Conservation (phyloP, 305 asterid species). For the Fraxinus nigra region DNA sequence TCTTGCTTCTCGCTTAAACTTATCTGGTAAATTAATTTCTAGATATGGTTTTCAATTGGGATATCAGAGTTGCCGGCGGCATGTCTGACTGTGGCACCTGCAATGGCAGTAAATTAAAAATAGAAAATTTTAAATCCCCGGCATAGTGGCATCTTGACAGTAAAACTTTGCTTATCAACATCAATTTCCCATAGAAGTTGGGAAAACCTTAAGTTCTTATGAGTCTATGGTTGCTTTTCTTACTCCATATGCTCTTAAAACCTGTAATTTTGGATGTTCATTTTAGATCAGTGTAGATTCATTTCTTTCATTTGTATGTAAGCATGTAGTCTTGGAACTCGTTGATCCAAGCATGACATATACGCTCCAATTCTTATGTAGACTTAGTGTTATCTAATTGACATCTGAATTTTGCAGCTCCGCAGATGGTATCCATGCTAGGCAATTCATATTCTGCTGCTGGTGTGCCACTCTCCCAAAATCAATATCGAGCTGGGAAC, state of each 20-base stretch:
- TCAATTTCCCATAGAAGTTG: slow-evolving; percentile 3
- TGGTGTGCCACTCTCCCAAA: slow-evolving; percentile 39
- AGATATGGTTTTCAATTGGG: neutral
- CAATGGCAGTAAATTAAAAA: neutral
- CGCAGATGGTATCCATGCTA: slow-evolving; percentile 76
- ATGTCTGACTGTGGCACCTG: neutral
- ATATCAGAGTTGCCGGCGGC: neutral
- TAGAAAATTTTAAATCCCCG: neutral
- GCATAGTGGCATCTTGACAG: slow-evolving; percentile 5
- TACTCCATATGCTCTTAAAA: neutral
- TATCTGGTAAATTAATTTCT: slow-evolving; percentile 46
- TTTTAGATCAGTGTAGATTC: neutral
- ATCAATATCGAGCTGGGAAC: neutral
- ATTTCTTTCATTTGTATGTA: neutral
- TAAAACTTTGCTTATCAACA: neutral
- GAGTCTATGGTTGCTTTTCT: neutral
- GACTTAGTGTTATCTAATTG: slow-evolving; percentile 23
- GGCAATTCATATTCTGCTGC: slow-evolving; percentile 65
- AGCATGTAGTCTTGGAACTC: neutral
- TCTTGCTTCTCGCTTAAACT: slow-evolving; percentile 70
- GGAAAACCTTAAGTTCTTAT: neutral
- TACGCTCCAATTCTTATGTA: slow-evolving; percentile 11
- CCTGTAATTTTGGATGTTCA: neutral
- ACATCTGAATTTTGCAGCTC: slow-evolving; percentile 60
- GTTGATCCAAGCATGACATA: neutral